A percentile compares a stretch with the other conserved stretches of the same genome.
Evolutionary conservation across 2,329 filamentous ascomycete species (phyloP).

Genomic region (Sclerotinia sclerotiorum): DNA sequence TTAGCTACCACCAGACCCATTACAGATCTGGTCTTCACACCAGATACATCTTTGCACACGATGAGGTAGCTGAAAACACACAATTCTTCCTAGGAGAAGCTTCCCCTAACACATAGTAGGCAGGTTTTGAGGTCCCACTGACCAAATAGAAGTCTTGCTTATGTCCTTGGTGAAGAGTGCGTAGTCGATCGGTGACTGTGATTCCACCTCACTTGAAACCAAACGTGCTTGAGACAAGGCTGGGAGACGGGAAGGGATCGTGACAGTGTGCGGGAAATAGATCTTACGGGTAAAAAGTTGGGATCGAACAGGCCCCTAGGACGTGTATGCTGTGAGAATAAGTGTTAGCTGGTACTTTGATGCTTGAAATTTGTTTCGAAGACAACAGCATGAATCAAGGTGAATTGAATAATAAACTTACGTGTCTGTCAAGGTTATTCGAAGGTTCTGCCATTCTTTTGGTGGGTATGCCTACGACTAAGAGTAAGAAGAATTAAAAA

Average conservation of each 20-base stretch:
- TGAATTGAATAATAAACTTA: not conserved
- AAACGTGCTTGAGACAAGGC: not conserved
- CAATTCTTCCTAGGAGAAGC: not conserved
- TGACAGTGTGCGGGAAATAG: constrained; percentile 21
- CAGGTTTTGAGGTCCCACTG: not conserved
- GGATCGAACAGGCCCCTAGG: not conserved
- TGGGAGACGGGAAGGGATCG: not conserved
- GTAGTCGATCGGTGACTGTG: not conserved
- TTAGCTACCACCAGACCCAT: not conserved
- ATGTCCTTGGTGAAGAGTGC: not conserved
- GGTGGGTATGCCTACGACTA: not conserved
- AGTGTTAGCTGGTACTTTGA: not conserved
- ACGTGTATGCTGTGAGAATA: not conserved
- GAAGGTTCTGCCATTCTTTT: not conserved
- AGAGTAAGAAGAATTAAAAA: no score
- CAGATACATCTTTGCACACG: not conserved
- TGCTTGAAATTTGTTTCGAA: not conserved
- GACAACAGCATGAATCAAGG: not conserved
- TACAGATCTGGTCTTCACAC: not conserved
- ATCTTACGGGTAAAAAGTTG: constrained; percentile 6
- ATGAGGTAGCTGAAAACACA: not conserved
- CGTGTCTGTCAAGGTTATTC: not conserved
- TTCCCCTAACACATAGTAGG: not conserved
- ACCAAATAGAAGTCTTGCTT: not conserved
- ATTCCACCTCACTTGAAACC: constrained; percentile 1